Conservation (phyloP, 257 asterid genomes). For the Jacaranda copaia region DNA sequence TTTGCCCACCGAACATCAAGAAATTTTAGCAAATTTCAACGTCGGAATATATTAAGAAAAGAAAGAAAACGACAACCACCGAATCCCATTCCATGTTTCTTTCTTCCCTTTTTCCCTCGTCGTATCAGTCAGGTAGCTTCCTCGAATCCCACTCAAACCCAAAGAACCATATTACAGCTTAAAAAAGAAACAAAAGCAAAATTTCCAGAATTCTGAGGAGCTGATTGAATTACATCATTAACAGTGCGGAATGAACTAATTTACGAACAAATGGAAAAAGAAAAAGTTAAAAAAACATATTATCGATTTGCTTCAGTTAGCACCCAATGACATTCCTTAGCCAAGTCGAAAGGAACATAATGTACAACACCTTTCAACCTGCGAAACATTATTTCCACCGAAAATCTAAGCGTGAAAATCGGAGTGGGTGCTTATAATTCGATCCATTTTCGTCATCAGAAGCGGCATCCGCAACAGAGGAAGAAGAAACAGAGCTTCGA, state of each 20-base stretch:
- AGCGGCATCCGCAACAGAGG: slow-evolving; percentile 78
- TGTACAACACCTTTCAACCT: slow-evolving; percentile 6
- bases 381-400: neutral
- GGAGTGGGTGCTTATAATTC: neutral
- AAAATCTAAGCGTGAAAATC: neutral
- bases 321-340: slow-evolving; percentile 8
- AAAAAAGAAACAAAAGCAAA: too few species aligned
- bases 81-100: neutral
- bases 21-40: slow-evolving; percentile 1
- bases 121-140: neutral
- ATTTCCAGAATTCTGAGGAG: too few species aligned
- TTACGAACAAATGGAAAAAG: neutral
- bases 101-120: neutral
- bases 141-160: neutral
- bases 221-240: neutral
- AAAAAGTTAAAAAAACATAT: neutral
- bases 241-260: slow-evolving; percentile 8
- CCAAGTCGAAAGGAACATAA: slow-evolving; percentile 1
- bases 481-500: slow-evolving; percentile 70
- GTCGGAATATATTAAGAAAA: neutral
- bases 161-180: too few species aligned
- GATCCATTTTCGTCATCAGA: slow-evolving; percentile 42
- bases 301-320: neutral
- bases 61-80: neutral
- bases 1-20: slow-evolving; percentile 12